phyloP scores from a whole-genome alignment of 352 stramenopile species.

The Phytophthora ramorum region DNA sequence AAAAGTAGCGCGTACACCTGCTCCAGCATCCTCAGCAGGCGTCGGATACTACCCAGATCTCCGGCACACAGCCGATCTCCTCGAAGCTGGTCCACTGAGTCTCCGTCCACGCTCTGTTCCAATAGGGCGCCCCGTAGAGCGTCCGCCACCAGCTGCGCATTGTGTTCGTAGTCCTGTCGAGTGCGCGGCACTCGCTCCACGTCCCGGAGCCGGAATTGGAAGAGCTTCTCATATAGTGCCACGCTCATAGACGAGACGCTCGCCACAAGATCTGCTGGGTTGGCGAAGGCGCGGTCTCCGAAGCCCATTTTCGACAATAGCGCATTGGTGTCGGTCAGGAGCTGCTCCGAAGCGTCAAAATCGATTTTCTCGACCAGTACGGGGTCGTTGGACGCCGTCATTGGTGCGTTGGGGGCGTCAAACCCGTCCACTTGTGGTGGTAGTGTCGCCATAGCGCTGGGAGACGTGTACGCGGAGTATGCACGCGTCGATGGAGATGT shows the following conservation, averaged over 20 bases:
- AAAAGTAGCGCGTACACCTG: conserved; percentile 69
- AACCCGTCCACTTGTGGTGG: conserved; percentile 3
- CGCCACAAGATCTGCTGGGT: conserved; percentile 79
- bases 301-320: conserved; percentile 84
- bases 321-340: conserved; percentile 67
- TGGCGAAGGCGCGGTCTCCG: conserved; percentile 77
- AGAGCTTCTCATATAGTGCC: conserved; percentile 92
- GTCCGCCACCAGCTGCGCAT: conserved; percentile 88
- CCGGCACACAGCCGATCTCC: conserved; percentile 61
- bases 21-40: conserved; percentile 61
- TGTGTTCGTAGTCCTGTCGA: conserved; percentile 83
- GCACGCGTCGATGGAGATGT: conserved; percentile 7
- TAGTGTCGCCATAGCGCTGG: conserved; percentile 13
- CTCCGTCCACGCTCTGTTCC: conserved; percentile 49
- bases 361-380: conserved; percentile 17
- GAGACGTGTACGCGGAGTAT: conserved; percentile 8
- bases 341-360: conserved; percentile 14
- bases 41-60: conserved; percentile 56
- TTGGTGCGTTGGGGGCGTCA: conserved; percentile 9
- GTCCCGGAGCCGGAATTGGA: conserved; percentile 81
- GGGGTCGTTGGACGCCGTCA: conserved; percentile 1
- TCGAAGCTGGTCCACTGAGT: conserved; percentile 53
- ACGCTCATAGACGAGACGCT: conserved; percentile 93
- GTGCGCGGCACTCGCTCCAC: conserved; percentile 70
- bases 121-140: conserved; percentile 75